Evolutionary conservation across 306 rosid genomes (phyloP).

Genomic region (Gleditsia sinensis): DNA sequence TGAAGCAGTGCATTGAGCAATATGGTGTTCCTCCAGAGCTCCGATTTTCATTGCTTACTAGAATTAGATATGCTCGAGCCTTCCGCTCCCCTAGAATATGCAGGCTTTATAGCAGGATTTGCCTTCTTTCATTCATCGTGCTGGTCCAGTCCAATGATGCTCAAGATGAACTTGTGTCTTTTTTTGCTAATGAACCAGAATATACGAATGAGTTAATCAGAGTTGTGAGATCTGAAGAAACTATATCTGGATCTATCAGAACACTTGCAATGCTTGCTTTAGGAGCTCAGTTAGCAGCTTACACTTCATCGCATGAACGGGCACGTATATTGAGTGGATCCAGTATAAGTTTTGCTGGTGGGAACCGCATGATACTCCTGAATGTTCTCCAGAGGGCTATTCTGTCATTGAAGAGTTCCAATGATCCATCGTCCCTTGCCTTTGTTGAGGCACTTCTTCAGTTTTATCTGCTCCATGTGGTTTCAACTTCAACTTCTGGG

Average conservation of each 20-base stretch:
- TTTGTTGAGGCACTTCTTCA: slow-evolving; percentile 98
- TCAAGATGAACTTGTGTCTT: slow-evolving; percentile 87
- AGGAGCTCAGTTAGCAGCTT: slow-evolving; percentile 98
- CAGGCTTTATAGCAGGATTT: slow-evolving; percentile 82
- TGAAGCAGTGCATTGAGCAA: slow-evolving; percentile 81
- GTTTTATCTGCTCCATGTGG: slow-evolving; percentile 93
- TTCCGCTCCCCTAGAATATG: slow-evolving; percentile 80
- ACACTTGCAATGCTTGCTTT: slow-evolving; percentile 97
- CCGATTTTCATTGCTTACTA: slow-evolving; percentile 80
- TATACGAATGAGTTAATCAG: slow-evolving; percentile 89
- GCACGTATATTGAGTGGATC: slow-evolving; percentile 91
- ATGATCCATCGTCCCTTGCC: slow-evolving; percentile 85
- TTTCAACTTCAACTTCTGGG: slow-evolving; percentile 92
- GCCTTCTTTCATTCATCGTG: slow-evolving; percentile 93
- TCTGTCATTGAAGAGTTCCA: slow-evolving; percentile 73
- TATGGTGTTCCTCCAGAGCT: slow-evolving; percentile 73
- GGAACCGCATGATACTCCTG: slow-evolving; percentile 88
- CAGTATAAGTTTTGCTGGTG: slow-evolving; percentile 90
- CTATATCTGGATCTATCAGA: slow-evolving; percentile 81
- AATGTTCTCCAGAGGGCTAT: slow-evolving; percentile 96
- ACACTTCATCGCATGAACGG: slow-evolving; percentile 92
- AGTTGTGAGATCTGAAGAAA: slow-evolving; percentile 89
- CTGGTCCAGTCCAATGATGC: slow-evolving; percentile 95
- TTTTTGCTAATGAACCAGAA: slow-evolving; percentile 95
- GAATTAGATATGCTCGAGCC: slow-evolving; percentile 92